Evolutionary conservation across 75 land plant genomes (phyloP), one percentile per base, ranked within the genome.

Genomic region (Azolla pinnata): DNA sequence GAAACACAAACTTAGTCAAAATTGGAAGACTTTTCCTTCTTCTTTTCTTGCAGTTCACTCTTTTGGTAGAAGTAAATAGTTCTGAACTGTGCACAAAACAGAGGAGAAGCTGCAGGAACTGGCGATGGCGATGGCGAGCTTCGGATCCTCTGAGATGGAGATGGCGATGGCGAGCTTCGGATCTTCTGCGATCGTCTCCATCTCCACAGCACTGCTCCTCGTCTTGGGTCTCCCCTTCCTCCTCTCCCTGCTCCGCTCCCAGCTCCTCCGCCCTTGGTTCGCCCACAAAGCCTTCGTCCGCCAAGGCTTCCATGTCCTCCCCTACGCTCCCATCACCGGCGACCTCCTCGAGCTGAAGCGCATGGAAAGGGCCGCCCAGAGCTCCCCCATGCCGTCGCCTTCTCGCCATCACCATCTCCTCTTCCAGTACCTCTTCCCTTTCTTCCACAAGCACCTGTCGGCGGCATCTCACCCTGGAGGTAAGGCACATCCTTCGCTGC

Each of bases 331-430:
- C 40, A 35, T 35, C 40, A 12, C 12, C 5, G 40, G 40, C 40
- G 40, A 35, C 12, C 5, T 35, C 12, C 5, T 35, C 40, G 40
- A 12, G 10, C 5, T 35, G 40, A 35, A 5, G 10, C 40, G 40
- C 40, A 35, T 35, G 40, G 40, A 35, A 12, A 12, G 10, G 10
- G 40, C 40, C 10, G 5, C 40, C 12, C 40, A 5, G 40, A 12
- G 10, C 5, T 12, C 5, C 10, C 10, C 5, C 12, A 5, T 35
- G 40, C 40, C 40, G 5, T 35, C 40, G 5, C 40, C 40, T 35
- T 35, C 40, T 35, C 40, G 12, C 40, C n/a, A n/a, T n/a, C 40
- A 35, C 40, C 40, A 35, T 35, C 40, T 35, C 40, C 40, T 35
- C 40, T 35, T 35, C 40, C 40, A 5, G 5, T 35, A 35, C 40